phyloP scores from a whole-genome alignment of 768 basidiomycete genomes.

The Sutorius australiensis region DNA sequence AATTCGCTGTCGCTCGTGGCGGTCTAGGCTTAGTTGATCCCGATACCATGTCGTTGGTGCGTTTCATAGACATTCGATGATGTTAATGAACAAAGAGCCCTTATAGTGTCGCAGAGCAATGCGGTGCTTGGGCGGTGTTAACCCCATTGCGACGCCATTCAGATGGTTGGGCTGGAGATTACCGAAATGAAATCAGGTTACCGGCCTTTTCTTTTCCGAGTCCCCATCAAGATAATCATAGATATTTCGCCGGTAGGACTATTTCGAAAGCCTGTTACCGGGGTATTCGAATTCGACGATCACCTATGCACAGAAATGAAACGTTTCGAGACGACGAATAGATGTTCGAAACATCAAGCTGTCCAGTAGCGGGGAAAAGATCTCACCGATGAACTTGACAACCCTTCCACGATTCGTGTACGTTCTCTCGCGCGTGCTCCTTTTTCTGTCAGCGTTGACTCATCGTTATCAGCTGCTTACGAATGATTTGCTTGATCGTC shows the following conservation, averaged over 20 bases:
- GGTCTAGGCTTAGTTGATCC: background rate
- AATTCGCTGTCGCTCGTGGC: background rate
- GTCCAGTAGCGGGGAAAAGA: background rate
- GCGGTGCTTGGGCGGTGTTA: background rate
- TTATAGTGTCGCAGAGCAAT: constrained; percentile 1
- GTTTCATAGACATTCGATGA: constrained; percentile 4
- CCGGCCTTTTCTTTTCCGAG: constrained; percentile 5
- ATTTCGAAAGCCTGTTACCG: background rate
- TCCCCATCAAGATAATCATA: constrained; percentile 6
- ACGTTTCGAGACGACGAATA: background rate
- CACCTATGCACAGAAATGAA: constrained; percentile 5
- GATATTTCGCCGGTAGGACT: constrained; percentile 5
- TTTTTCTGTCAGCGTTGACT: constrained; percentile 1
- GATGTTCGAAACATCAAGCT: background rate
- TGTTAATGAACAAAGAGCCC: background rate
- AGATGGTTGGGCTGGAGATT: constrained; percentile 14
- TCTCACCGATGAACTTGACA: background rate
- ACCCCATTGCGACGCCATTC: constrained; percentile 1
- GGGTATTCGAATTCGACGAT: constrained; percentile 13
- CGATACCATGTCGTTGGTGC: background rate
- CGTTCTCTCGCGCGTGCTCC: background rate
- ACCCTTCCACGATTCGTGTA: background rate
- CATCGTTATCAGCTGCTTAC: constrained; percentile 5
- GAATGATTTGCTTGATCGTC: constrained; percentile 8
- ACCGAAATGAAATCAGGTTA: constrained; percentile 27